phyloP scores from a whole-genome alignment of 306 rosid species.

The Pachyrhizus erosus region DNA sequence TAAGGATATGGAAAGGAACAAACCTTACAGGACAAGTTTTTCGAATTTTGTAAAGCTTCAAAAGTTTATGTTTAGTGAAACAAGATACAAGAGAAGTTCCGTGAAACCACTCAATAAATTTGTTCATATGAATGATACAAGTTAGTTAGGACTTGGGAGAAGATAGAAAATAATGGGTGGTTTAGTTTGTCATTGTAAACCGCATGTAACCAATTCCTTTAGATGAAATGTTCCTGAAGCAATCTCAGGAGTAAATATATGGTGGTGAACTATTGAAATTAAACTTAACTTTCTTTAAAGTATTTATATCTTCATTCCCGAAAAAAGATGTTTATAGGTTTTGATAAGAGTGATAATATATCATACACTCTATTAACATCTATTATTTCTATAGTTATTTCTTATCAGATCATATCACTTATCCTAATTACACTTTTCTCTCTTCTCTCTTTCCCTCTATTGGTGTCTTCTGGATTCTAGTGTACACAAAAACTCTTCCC shows the following conservation, averaged over 20 bases:
- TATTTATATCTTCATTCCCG: neutral
- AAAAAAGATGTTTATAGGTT: neutral
- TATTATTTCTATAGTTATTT: too few relatives aligned
- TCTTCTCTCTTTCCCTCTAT: too few relatives aligned
- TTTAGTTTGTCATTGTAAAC: conserved; percentile 41
- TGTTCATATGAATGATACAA: conserved; percentile 51
- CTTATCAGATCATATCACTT: too few relatives aligned
- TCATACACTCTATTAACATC: too few relatives aligned
- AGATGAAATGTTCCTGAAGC: neutral
- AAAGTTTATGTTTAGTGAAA: conserved; percentile 21
- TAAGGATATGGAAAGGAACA: conserved; percentile 36
- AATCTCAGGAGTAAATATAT: neutral
- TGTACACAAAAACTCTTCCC: too few relatives aligned
- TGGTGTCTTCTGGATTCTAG: too few relatives aligned
- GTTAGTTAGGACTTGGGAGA: conserved; percentile 33
- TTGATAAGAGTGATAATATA: too few relatives aligned
- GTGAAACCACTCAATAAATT: conserved; percentile 37
- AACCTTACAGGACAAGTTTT: conserved; percentile 29
- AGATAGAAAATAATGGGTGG: conserved; percentile 35
- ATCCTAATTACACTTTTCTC: too few relatives aligned
- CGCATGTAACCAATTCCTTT: neutral
- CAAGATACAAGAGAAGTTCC: conserved; percentile 9
- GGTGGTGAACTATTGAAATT: neutral
- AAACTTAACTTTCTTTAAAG: neutral
- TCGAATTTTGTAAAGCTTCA: conserved; percentile 10